Conservation (phyloP, 306 rosid genomes). For the Pterocarpus macrocarpus region DNA sequence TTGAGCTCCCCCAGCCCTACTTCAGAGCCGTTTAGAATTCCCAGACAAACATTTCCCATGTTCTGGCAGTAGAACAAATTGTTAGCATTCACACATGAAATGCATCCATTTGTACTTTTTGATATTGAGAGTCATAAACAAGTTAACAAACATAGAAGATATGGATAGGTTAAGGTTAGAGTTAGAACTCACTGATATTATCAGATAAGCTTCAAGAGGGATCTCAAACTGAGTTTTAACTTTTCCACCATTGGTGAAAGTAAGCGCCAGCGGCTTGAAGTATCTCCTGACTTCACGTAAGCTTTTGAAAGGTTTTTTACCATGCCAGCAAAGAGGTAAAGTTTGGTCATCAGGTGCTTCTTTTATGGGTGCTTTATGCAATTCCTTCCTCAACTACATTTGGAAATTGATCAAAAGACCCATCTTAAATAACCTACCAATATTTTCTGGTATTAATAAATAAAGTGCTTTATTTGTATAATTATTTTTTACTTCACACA, state of each 20-base stretch:
- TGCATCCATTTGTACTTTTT: background rate
- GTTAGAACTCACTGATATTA: constrained; percentile 71
- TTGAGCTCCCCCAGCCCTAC: constrained; percentile 67
- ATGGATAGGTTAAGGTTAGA: background rate
- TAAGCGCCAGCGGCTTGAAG: constrained; percentile 81
- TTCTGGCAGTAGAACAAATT: constrained; percentile 53
- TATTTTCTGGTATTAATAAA: background rate
- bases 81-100: constrained; percentile 39
- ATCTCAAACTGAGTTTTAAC: constrained; percentile 68
- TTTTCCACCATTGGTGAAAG: constrained; percentile 65
- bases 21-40: constrained; percentile 84
- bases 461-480: background rate
- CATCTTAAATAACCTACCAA: constrained; percentile 1
- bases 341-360: constrained; percentile 73
- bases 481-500: background rate
- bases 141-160: constrained; percentile 11
- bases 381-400: constrained; percentile 71
- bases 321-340: constrained; percentile 84
- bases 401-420: constrained; percentile 33
- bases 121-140: background rate
- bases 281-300: constrained; percentile 71
- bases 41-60: constrained; percentile 87
- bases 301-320: constrained; percentile 75
- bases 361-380: constrained; percentile 58
- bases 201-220: constrained; percentile 83